Conservation (phyloP, 1,284 basidiomycete species). For the Anthracocystis setariae region DNA sequence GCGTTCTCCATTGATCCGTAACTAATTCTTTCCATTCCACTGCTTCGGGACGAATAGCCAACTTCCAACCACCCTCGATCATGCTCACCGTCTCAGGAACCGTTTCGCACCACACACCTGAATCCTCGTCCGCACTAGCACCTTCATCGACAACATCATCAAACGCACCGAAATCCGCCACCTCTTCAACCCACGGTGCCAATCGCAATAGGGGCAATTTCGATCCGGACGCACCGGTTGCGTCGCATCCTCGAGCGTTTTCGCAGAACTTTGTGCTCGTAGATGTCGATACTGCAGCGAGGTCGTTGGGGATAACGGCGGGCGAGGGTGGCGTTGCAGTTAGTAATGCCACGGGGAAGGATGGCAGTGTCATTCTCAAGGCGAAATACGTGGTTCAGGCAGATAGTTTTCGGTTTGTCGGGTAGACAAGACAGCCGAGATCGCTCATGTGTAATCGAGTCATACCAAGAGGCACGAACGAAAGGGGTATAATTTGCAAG, state of each 20-base stretch:
- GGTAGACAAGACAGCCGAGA: conserved; percentile 32
- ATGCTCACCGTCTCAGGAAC: conserved; percentile 58
- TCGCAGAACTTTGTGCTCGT: conserved; percentile 62
- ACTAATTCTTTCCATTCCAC: no score
- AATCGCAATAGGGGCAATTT: conserved; percentile 30
- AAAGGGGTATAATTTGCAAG: neutral
- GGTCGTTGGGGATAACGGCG: neutral
- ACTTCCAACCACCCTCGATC: conserved; percentile 51
- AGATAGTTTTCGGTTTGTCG: conserved; percentile 61
- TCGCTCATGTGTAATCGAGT: no score
- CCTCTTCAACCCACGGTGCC: conserved; percentile 39
- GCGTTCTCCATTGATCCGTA: neutral
- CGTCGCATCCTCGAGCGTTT: conserved; percentile 56
- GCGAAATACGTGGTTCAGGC: conserved; percentile 61
- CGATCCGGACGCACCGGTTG: conserved; percentile 57
- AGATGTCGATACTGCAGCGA: conserved; percentile 16
- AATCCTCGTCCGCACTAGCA: conserved; percentile 42
- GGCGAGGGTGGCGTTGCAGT: conserved; percentile 33
- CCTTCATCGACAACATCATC: conserved; percentile 19
- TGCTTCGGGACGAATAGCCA: no score
- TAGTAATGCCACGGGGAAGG: conserved; percentile 25
- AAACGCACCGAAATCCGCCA: conserved; percentile 56
- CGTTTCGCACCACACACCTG: conserved; percentile 64
- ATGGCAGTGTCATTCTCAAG: conserved; percentile 30
- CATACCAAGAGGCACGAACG: no score